phyloP scores from a whole-genome alignment of 2,329 filamentous ascomycete species.

The Penicillium sp. region DNA sequence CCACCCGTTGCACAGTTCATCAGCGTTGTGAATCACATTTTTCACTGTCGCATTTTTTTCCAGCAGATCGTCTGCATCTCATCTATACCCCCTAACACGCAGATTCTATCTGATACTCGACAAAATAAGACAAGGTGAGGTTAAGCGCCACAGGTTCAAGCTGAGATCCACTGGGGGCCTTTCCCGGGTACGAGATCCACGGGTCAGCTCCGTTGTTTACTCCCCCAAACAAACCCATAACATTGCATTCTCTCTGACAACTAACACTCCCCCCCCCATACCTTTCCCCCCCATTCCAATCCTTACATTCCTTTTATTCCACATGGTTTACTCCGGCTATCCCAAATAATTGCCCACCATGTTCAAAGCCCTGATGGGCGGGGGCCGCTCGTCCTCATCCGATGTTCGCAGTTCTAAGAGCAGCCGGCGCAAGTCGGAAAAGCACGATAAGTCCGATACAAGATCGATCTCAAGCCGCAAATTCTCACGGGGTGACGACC shows the following conservation, averaged over 20 bases:
- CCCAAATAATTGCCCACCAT: slow-evolving; percentile 28
- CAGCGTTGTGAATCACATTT: slow-evolving; percentile 8
- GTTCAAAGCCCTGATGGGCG: slow-evolving; percentile 34
- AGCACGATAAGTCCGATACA: slow-evolving; percentile 22
- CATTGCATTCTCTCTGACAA: slow-evolving; percentile 10
- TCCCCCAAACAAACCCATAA: slow-evolving; percentile 22
- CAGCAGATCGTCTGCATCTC: slow-evolving; percentile 5
- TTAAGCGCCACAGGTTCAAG: not conserved
- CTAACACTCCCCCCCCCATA: slow-evolving; percentile 4
- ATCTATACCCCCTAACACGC: not conserved
- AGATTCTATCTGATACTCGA: not conserved
- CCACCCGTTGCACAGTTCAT: slow-evolving; percentile 18
- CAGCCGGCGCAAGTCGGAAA: slow-evolving; percentile 23
- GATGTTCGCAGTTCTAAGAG: slow-evolving; percentile 28
- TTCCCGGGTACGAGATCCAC: slow-evolving; percentile 6
- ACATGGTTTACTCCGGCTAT: slow-evolving; percentile 25
- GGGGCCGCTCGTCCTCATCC: slow-evolving; percentile 26
- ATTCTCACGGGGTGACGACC: slow-evolving; percentile 41
- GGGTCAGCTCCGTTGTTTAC: slow-evolving; percentile 11
- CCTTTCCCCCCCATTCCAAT: not conserved
- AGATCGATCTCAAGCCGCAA: slow-evolving; percentile 33
- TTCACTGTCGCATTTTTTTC: not conserved
- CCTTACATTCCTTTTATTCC: slow-evolving; percentile 16
- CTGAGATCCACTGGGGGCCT: slow-evolving; percentile 1
- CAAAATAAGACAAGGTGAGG: not conserved